Base-by-base conservation (phyloP, 73 alveolate species). In the Diophrys appendiculata region DNA sequence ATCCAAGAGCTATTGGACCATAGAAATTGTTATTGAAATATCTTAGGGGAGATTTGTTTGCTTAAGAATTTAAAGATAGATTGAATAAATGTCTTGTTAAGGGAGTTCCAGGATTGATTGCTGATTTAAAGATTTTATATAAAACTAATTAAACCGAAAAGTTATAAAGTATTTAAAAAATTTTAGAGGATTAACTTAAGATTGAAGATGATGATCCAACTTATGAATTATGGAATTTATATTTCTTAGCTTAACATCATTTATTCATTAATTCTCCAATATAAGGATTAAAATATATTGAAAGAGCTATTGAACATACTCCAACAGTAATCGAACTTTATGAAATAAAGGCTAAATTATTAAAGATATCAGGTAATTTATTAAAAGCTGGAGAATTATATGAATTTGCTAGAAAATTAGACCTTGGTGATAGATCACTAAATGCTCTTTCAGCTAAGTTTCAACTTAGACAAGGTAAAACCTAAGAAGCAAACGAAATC, bases 341-440 rank as follows among this genome's bases (percentile, higher is more conserved):
- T 52, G 76, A 88, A 86, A 88, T 89, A 55, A 95, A 92, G 81
- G 93, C 98, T 23, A 81, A 87, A 74, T 88, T 95, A 81, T 92
- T 80, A 87, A 90, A 92, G 76, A 95, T 89, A 72, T 91, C 92
- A 29, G 96, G 96, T 54, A 94, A 84, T 83, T 69, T 60, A 55
- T 88, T 79, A 29, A 87, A 84, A 33, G 93, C 97, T 0, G 85
- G 95, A 22, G 35, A 65, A 73, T 84, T 91, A 31, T 88, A 82
- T 84, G 96, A 93, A 24, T 95, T 92, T 88, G 99, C 98, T 0
- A 82, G 96, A 65, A 86, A 83, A 52, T 68, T 95, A 78, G 99
- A 95, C 84, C 75, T 91, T 82, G 96, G 97, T 11, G 99, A 95
- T 82, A 86, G 99, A 73, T 90, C 84, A 86, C 91, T 92, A 69